Base-by-base conservation (phyloP, 2,329 filamentous ascomycete species). In the Fusarium musae region DNA sequence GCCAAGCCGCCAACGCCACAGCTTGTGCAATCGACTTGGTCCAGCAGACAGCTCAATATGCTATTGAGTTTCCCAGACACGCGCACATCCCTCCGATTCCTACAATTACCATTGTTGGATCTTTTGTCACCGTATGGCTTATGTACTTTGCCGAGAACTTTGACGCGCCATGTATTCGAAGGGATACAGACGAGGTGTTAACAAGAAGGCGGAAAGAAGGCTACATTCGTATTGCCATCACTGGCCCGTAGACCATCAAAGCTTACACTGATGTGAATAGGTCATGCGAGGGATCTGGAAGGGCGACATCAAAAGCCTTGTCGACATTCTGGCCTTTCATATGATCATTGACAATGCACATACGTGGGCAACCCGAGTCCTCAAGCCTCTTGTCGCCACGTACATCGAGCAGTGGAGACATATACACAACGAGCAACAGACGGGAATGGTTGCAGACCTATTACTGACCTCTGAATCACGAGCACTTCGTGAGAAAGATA, bases 281-380 rank as follows among this genome's bases (percentile, higher is more conserved):
- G 15, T 75, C 2, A 77, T 75, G 70, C 46, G 61, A n/a, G 49
- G 43, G 11, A 68, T 75, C 11, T 77, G 75, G 74, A 32, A 71
- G 28, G 73, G 73, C 8, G 54, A 75, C 12, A 43, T 77, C 46
- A 61, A 42, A 11, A 61, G 43, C 5, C 11, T 66, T 2, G 9
- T 19, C 8, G 70, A 77, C 23, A 47, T 69, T 13, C 6, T 72
- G 17, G 59, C 66, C 16, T 59, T 77, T 36, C 34, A 63, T 19
- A 47, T 70, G 15, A 68, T 77, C 10, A 52, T 77, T n/a, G 75
- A 76, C n/a, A 77, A 77, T 23, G 58, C 62, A 9, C 61, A 77
- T 40, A 73, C 70, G 1, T 77, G 75, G 75, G 75, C 73, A 5
- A 69, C 71, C 53, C 62, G 73, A 13, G 60, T 62, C 9, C 73